Conservation (phyloP, 2,329 filamentous ascomycete species). For the Phialocephala subalpina region DNA sequence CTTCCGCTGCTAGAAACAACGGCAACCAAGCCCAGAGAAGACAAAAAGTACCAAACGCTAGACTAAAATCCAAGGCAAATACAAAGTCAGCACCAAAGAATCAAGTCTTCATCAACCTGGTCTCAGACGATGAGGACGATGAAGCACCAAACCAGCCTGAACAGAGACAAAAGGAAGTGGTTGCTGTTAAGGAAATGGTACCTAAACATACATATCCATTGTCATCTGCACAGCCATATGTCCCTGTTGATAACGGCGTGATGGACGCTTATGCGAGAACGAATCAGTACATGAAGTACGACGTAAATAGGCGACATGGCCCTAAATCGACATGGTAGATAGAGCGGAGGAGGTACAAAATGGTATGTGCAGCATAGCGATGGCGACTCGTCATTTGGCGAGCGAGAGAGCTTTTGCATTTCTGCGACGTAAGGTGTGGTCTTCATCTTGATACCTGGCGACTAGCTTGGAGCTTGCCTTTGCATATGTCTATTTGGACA, state of each 20-base stretch:
- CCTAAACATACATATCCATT: background rate
- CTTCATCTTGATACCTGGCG: background rate
- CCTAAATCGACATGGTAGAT: background rate
- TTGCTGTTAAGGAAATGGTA: background rate
- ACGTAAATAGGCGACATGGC: slow-evolving; percentile 12
- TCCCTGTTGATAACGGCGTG: slow-evolving; percentile 34
- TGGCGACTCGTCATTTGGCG: background rate
- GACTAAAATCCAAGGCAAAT: background rate
- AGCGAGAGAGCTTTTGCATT: background rate
- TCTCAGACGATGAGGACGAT: slow-evolving; percentile 28
- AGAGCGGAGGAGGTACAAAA: too few species aligned
- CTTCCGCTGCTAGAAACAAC: background rate
- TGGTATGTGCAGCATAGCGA: background rate
- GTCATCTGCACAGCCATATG: slow-evolving; percentile 18
- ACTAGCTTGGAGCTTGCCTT: background rate
- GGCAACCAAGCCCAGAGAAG: background rate
- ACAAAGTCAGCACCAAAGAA: background rate
- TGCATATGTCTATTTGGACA: background rate
- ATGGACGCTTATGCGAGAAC: slow-evolving; percentile 34
- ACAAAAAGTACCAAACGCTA: background rate
- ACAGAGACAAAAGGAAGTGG: background rate
- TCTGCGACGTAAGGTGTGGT: background rate
- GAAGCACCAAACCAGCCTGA: background rate
- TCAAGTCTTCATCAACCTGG: slow-evolving; percentile 19
- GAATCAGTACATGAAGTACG: slow-evolving; percentile 17